Conservation (phyloP, 2,329 filamentous ascomycete species). For the Fusarium dimerum region DNA sequence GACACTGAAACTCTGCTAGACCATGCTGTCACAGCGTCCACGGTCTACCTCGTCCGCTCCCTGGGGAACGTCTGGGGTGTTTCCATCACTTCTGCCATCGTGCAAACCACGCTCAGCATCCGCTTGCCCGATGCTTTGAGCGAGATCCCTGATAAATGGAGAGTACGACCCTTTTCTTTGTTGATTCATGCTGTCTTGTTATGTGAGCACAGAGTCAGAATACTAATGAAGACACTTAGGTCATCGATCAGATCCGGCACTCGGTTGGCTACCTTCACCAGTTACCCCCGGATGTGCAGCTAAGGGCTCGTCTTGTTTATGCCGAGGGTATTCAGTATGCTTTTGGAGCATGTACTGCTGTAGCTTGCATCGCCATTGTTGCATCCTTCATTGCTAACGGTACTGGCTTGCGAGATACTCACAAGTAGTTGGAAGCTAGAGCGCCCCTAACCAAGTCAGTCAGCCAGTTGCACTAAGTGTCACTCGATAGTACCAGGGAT, state of each 20-base stretch:
- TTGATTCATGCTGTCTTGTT: not conserved
- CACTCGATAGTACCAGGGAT: no score
- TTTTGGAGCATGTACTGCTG: conserved; percentile 55
- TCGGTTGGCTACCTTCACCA: conserved; percentile 57
- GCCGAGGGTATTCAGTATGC: conserved; percentile 59
- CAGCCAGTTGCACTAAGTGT: no score
- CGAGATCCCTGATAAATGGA: conserved; percentile 58
- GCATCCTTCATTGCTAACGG: conserved; percentile 34
- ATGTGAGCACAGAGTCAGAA: conserved; percentile 15
- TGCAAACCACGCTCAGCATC: conserved; percentile 61
- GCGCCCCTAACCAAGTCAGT: no score
- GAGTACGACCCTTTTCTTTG: conserved; percentile 45
- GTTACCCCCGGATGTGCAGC: conserved; percentile 57
- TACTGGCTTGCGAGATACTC: conserved; percentile 31
- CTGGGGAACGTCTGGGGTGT: conserved; percentile 66
- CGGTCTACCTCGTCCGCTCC: conserved; percentile 64
- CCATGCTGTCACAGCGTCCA: conserved; percentile 63
- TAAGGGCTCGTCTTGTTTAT: conserved; percentile 58
- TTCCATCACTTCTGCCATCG: conserved; percentile 60
- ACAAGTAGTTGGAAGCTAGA: no score
- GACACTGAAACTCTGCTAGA: conserved; percentile 42
- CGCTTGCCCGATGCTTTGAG: conserved; percentile 54
- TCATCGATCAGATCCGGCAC: conserved; percentile 63
- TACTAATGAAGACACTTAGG: conserved; percentile 39
- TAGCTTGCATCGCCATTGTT: conserved; percentile 47